These are phyloP conservation scores for Xerocomus potaroensis DNA, from an alignment of 768 basidiomycete genomes.

Conservation along the genomic window DNA sequence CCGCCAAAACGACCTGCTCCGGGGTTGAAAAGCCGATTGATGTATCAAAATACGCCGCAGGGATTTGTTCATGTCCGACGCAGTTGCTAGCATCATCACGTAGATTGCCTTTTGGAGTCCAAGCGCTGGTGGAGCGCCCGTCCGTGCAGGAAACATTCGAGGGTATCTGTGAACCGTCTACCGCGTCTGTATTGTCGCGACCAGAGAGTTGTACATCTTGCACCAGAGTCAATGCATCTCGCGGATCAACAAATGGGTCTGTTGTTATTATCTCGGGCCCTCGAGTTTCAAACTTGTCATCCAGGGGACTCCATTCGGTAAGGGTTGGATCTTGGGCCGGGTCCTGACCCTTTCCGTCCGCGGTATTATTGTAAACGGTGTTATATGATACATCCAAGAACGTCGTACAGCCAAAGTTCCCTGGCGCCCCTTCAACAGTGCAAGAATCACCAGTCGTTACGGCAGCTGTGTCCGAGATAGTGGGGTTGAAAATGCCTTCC, in stretches of 20 bases:
- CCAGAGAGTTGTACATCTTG: constrained; percentile 2
- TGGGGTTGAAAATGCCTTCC: not conserved
- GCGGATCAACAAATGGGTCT: too few relatives aligned
- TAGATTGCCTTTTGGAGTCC: not conserved
- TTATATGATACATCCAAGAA: not conserved
- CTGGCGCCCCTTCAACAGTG: not conserved
- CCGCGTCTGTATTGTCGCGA: not conserved
- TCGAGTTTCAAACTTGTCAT: not conserved
- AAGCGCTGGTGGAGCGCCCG: not conserved
- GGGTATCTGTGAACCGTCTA: not conserved
- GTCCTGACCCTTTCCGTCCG: not conserved
- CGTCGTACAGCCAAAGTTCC: not conserved
- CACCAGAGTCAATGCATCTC: too few relatives aligned
- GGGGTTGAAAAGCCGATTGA: not conserved
- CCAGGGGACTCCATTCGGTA: not conserved
- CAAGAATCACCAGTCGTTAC: not conserved
- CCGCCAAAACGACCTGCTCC: not conserved
- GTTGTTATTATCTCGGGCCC: not conserved
- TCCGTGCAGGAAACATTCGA: not conserved
- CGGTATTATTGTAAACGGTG: not conserved
- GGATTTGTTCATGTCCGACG: not conserved
- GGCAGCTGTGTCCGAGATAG: not conserved
- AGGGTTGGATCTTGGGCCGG: not conserved
- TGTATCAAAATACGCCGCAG: not conserved
- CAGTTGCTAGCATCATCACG: not conserved